Conservation (phyloP, 192 early-diverging fungal genomes). For the Gamsiella multidivaricata region DNA sequence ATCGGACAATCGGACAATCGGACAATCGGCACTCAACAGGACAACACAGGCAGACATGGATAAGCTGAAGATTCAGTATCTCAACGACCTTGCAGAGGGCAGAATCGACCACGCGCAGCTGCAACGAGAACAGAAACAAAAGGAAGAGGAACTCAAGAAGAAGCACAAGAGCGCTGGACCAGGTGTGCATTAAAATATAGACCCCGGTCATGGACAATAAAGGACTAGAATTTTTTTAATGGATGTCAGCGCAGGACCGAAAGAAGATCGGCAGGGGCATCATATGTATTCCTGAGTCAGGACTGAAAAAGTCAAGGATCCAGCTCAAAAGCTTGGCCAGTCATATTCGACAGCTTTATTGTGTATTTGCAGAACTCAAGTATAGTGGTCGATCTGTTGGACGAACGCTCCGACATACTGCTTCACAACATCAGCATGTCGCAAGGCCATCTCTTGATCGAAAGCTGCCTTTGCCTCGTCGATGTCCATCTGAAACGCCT, state of each 20-base stretch:
- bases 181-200: slow-evolving; percentile 28
- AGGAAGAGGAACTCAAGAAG: slow-evolving; percentile 47
- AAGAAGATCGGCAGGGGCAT: too few relatives aligned
- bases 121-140: slow-evolving; percentile 41
- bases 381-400: slow-evolving; percentile 27
- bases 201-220: background rate
- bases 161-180: slow-evolving; percentile 39
- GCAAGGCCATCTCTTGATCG: slow-evolving; percentile 49
- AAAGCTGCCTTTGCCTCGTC: slow-evolving; percentile 38
- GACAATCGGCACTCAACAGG: slow-evolving; percentile 18
- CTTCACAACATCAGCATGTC: slow-evolving; percentile 48
- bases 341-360: too few relatives aligned
- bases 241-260: background rate
- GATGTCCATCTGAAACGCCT: slow-evolving; percentile 41
- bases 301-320: too few relatives aligned
- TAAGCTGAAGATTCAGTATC: slow-evolving; percentile 60
- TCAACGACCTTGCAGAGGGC: slow-evolving; percentile 49
- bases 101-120: slow-evolving; percentile 47
- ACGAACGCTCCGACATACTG: slow-evolving; percentile 48
- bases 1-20: too few relatives aligned
- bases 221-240: background rate
- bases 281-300: too few relatives aligned
- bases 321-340: background rate
- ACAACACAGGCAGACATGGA: slow-evolving; percentile 64
- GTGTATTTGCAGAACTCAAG: too few relatives aligned